phyloP scores from a whole-genome alignment of 768 basidiomycete species.

The Favolaschia claudopus region DNA sequence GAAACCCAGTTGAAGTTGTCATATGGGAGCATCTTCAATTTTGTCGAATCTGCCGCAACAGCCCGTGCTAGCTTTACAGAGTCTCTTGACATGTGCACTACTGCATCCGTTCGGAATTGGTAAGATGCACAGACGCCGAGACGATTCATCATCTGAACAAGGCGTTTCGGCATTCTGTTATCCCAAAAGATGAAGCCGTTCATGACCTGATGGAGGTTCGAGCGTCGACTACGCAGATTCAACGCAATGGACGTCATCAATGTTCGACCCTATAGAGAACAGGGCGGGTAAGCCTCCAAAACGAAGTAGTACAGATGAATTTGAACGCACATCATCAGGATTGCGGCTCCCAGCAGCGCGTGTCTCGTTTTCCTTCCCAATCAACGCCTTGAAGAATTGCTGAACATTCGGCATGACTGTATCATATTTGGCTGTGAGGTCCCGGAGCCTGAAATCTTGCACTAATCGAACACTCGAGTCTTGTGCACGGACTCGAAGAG shows the following conservation, averaged over 20 bases:
- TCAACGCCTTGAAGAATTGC: neutral
- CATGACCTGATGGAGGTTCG: conserved; percentile 20
- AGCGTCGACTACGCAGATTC: conserved; percentile 5
- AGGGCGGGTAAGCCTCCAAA: no score
- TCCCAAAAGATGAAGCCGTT: conserved; percentile 30
- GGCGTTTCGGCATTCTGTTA: conserved; percentile 18
- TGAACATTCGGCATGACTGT: neutral
- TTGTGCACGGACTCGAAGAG: no score
- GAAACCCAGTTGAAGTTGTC: conserved; percentile 35
- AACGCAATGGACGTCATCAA: conserved; percentile 17
- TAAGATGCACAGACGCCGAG: conserved; percentile 25
- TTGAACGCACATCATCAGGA: neutral
- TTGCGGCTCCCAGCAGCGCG: neutral
- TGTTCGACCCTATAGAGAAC: conserved; percentile 6
- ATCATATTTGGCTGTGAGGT: neutral
- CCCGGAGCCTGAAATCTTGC: neutral
- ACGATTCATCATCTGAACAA: conserved; percentile 25
- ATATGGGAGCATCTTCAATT: conserved; percentile 31
- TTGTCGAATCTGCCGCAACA: conserved; percentile 23
- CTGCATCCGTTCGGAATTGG: conserved; percentile 7
- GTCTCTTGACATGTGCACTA: conserved; percentile 17
- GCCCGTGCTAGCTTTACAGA: neutral
- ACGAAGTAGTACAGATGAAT: neutral
- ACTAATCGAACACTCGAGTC: neutral
- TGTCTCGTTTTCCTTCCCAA: conserved; percentile 1